phyloP scores from a whole-genome alignment of 83 land plant species.

The Thuja plicata region DNA sequence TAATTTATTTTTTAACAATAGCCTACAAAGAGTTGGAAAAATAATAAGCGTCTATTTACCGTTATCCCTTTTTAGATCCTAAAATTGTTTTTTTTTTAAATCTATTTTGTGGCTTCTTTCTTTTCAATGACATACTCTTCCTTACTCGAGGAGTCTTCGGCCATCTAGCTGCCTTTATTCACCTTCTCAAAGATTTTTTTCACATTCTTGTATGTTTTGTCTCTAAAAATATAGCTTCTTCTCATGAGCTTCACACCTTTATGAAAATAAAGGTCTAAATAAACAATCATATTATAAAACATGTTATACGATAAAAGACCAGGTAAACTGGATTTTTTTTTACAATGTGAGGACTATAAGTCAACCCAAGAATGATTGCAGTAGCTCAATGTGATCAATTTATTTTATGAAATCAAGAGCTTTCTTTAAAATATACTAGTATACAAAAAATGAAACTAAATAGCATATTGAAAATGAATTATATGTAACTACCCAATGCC shows the following conservation, averaged over 20 bases:
- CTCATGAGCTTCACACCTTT: slow-evolving; percentile 74
- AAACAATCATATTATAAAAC: neutral
- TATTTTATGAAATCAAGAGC: neutral
- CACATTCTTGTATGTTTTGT: slow-evolving; percentile 60
- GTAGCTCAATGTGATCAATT: neutral
- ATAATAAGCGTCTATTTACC: neutral
- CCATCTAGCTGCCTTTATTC: slow-evolving; percentile 69
- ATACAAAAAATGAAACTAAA: neutral
- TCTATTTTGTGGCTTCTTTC: slow-evolving; percentile 38
- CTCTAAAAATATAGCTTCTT: slow-evolving; percentile 59
- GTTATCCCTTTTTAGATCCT: slow-evolving; percentile 33
- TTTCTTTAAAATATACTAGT: neutral
- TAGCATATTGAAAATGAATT: neutral
- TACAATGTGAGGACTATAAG: neutral
- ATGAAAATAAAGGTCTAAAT: neutral
- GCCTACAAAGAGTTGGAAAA: slow-evolving; percentile 39
- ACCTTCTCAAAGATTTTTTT: slow-evolving; percentile 52
- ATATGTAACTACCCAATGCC: neutral
- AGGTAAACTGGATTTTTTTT: neutral
- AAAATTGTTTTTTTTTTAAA: slow-evolving; percentile 63
- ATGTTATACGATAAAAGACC: neutral
- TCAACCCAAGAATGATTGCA: neutral
- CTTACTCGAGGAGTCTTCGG: slow-evolving; percentile 60
- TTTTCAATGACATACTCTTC: slow-evolving; percentile 59
- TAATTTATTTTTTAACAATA: slow-evolving; percentile 42